Evolutionary conservation across 1,284 basidiomycete species (phyloP).

Genomic region (Heterobasidion annosum): DNA sequence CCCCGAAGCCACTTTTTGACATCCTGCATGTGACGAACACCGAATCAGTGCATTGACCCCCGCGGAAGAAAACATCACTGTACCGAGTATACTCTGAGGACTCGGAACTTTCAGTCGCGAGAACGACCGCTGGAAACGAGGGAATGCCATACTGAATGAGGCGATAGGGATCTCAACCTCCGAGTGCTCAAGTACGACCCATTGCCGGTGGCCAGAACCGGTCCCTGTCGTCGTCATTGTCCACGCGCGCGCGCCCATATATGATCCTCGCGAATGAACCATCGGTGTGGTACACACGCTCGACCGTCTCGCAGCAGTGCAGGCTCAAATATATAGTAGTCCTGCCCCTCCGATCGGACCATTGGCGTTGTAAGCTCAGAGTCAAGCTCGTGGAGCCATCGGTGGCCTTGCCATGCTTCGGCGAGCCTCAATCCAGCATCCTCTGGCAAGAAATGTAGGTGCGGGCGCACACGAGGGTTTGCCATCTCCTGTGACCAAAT

Average conservation of each 20-base stretch:
- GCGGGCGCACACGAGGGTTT: not conserved
- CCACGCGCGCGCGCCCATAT: not conserved
- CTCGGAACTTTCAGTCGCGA: no score
- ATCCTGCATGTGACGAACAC: not conserved
- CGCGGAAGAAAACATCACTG: no score
- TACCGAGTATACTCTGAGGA: no score
- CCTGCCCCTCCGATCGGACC: not conserved
- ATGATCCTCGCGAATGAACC: not conserved
- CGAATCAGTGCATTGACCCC: not conserved
- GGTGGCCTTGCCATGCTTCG: not conserved
- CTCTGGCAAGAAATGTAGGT: not conserved
- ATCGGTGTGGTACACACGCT: not conserved
- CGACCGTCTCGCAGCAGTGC: not conserved
- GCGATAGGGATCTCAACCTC: no score
- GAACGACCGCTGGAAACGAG: no score
- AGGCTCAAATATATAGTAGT: constrained; percentile 3
- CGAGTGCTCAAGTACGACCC: not conserved
- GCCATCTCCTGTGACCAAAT: not conserved
- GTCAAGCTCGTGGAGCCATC: not conserved
- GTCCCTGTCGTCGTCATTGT: no score
- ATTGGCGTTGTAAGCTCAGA: not conserved
- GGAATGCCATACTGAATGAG: no score
- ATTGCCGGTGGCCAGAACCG: not conserved
- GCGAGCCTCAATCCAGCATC: not conserved
- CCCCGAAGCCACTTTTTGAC: not conserved